Evolutionary conservation across 108 stramenopile genomes (phyloP).

Genomic region (Parmales sp.): DNA sequence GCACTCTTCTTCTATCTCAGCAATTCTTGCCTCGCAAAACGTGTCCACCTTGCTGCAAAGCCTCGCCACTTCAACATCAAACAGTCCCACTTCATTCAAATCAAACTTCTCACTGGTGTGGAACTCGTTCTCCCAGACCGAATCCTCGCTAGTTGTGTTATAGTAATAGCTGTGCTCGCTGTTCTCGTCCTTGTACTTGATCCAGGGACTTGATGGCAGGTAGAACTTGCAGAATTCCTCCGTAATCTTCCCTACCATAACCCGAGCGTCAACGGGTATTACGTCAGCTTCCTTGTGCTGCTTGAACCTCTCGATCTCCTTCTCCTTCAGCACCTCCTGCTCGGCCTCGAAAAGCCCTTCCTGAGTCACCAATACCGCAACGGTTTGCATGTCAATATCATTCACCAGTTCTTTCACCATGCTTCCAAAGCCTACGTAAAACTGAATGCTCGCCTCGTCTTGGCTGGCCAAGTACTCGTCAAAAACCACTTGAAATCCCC

Average conservation of each 20-base stretch:
- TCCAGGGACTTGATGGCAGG: background rate
- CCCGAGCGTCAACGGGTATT: background rate
- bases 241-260: background rate
- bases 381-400: background rate
- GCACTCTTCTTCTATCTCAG: too few relatives aligned
- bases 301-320: background rate
- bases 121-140: constrained; percentile 5
- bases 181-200: background rate
- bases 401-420: background rate
- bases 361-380: background rate
- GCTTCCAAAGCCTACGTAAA: background rate
- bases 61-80: too few relatives aligned
- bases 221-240: background rate
- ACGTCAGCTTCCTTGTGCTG: background rate
- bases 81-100: too few relatives aligned
- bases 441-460: too few relatives aligned
- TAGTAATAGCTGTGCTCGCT: background rate
- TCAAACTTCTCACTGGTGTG: too few relatives aligned
- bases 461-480: too few relatives aligned
- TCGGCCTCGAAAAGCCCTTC: background rate
- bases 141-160: background rate
- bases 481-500: background rate
- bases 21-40: too few relatives aligned
- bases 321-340: background rate
- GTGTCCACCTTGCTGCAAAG: too few relatives aligned